Percentiles rank a stretch among this genome's conserved stretches.
Evolutionary conservation across 2,329 filamentous ascomycete genomes (phyloP).

Genomic region (Pestalotiopsis sp.): DNA sequence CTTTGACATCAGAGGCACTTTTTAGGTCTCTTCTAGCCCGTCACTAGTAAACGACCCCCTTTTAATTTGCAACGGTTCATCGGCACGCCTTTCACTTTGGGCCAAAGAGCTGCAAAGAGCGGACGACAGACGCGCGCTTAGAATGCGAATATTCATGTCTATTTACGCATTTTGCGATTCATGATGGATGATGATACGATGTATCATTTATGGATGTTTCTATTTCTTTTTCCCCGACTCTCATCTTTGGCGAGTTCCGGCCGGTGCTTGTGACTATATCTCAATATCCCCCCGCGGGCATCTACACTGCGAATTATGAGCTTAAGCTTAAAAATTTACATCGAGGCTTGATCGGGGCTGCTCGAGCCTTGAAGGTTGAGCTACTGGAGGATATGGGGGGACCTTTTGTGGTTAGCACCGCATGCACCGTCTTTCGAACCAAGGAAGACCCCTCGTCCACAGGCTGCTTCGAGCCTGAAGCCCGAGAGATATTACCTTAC

Average conservation of each 20-base stretch:
- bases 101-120: background rate
- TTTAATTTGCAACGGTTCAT: background rate
- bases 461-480: background rate
- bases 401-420: background rate
- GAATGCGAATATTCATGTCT: background rate
- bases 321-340: background rate
- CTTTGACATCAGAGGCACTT: constrained; percentile 14
- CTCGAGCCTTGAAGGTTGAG: too few relatives aligned
- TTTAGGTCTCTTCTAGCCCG: constrained; percentile 9
- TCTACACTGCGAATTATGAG: background rate
- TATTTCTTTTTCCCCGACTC: background rate
- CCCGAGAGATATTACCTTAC: background rate
- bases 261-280: background rate
- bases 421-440: background rate
- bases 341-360: background rate
- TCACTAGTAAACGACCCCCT: background rate
- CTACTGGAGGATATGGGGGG: background rate
- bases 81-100: background rate
- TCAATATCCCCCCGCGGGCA: background rate
- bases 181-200: background rate
- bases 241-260: background rate
- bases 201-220: background rate
- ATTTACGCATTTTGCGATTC: background rate
- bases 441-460: background rate
- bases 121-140: constrained; percentile 10